Evolutionary conservation across 1,284 basidiomycete genomes (phyloP).

Genomic region (Thecaphora thlaspeos): DNA sequence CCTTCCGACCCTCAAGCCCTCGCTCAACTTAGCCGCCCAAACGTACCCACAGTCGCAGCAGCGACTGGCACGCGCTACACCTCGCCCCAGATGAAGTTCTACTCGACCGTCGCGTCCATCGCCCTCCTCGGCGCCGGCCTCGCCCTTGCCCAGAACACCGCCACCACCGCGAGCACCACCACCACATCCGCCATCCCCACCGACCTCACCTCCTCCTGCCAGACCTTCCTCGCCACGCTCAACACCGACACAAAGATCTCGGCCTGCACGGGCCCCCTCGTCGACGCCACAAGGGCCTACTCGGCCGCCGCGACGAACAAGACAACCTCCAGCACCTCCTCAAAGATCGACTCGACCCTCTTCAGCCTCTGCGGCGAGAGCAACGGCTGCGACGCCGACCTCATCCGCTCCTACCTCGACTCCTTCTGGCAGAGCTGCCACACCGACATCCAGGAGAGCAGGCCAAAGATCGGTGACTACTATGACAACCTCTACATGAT

Average conservation of each 20-base stretch:
- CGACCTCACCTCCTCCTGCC: constrained; percentile 22
- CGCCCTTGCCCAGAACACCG: constrained; percentile 20
- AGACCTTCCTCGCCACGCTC: constrained; percentile 32
- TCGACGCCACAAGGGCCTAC: constrained; percentile 38
- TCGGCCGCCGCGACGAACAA: constrained; percentile 27
- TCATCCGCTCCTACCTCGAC: constrained; percentile 33
- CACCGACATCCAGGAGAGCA: constrained; percentile 34
- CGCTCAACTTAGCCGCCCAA: no score
- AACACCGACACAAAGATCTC: constrained; percentile 36
- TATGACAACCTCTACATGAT: constrained; percentile 53
- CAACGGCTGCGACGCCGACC: constrained; percentile 35
- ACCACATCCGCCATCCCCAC: constrained; percentile 23
- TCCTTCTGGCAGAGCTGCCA: constrained; percentile 41
- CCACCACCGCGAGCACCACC: constrained; percentile 6
- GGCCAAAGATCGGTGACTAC: constrained; percentile 25
- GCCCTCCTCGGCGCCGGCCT: constrained; percentile 11
- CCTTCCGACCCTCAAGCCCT: no score
- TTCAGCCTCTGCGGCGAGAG: constrained; percentile 29
- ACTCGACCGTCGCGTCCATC: constrained; percentile 14
- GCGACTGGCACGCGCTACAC: neutral
- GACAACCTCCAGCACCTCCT: neutral
- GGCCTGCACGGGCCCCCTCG: constrained; percentile 40
- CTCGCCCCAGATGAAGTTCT: constrained; percentile 15
- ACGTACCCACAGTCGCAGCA: neutral
- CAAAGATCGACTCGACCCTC: constrained; percentile 35